Conservation (phyloP, 371 early-diverging fungal species). For the Mucor saturninus region DNA sequence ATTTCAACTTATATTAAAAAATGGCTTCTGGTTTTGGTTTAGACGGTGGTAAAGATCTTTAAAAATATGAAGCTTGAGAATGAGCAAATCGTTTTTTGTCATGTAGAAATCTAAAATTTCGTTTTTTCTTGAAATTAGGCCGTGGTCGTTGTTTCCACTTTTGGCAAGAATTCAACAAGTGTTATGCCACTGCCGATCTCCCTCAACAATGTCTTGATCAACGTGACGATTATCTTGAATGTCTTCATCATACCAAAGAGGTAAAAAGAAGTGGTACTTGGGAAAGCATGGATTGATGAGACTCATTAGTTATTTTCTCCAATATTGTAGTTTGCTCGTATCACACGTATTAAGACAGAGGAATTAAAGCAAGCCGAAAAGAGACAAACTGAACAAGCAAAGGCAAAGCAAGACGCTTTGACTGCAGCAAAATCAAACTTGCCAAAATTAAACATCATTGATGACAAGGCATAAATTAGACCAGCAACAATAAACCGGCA, state of each 20-base stretch:
- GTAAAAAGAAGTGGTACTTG: constrained; percentile 31
- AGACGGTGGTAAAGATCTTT: constrained; percentile 42
- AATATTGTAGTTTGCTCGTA: constrained; percentile 37
- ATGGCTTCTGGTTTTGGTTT: constrained; percentile 57
- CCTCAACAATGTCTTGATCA: constrained; percentile 75
- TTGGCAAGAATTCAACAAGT: constrained; percentile 89
- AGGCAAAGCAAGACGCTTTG: constrained; percentile 56
- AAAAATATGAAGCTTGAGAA: neutral
- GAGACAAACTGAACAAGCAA: constrained; percentile 47
- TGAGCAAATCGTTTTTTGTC: neutral
- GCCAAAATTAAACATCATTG: constrained; percentile 62
- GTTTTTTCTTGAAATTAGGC: constrained; percentile 45
- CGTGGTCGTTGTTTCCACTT: constrained; percentile 83
- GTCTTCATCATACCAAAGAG: constrained; percentile 85
- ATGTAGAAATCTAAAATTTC: neutral
- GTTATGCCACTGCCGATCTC: constrained; percentile 74
- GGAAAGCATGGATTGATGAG: too few relatives aligned
- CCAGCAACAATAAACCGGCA: neutral
- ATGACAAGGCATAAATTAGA: constrained; percentile 29
- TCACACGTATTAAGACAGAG: constrained; percentile 64
- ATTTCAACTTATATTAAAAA: constrained; percentile 23
- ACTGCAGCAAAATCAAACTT: constrained; percentile 63
- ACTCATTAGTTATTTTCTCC: too few relatives aligned
- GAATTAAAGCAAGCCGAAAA: constrained; percentile 64
- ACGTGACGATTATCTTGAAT: constrained; percentile 83